Conservation (phyloP, 192 early-diverging fungal genomes). For the Coemansia sp. region DNA sequence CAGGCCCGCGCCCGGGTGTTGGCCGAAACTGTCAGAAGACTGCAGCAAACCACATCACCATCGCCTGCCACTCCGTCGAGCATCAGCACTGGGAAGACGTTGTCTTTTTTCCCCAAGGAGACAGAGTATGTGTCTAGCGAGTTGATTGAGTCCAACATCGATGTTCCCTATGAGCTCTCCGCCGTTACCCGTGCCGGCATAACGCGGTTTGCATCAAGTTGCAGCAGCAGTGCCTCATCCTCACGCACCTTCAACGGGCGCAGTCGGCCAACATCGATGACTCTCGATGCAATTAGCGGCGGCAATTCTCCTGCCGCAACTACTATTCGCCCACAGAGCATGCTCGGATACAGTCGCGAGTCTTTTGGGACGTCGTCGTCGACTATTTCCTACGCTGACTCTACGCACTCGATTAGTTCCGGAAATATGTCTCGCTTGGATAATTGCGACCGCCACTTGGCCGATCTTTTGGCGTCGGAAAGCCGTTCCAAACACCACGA, state of each 20-base stretch:
- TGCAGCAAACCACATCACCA: conserved; percentile 22
- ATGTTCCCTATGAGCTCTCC: conserved; percentile 5
- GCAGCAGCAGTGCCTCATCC: conserved; percentile 16
- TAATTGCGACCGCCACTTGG: conserved; percentile 6
- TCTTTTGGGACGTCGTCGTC: conserved; percentile 5
- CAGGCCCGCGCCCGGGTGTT: conserved; percentile 32
- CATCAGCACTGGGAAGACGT: conserved; percentile 34
- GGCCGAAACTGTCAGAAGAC: conserved; percentile 35
- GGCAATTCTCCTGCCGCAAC: conserved; percentile 9
- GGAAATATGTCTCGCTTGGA: neutral
- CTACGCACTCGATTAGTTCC: neutral
- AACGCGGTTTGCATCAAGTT: conserved; percentile 14
- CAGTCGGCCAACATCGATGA: conserved; percentile 20
- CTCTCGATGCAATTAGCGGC: neutral
- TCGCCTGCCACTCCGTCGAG: conserved; percentile 42
- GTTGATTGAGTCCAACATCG: neutral
- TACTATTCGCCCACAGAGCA: conserved; percentile 13
- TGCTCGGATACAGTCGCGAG: conserved; percentile 25
- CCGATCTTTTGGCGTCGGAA: neutral
- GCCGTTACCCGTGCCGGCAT: conserved; percentile 13
- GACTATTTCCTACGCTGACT: neutral
- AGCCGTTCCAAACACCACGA: neutral
- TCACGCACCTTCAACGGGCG: conserved; percentile 13
- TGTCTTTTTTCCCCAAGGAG: conserved; percentile 44
- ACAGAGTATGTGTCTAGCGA: conserved; percentile 19